Conservation (phyloP, 805 yeast species). For the Yamadazyma paraphyllophila region DNA sequence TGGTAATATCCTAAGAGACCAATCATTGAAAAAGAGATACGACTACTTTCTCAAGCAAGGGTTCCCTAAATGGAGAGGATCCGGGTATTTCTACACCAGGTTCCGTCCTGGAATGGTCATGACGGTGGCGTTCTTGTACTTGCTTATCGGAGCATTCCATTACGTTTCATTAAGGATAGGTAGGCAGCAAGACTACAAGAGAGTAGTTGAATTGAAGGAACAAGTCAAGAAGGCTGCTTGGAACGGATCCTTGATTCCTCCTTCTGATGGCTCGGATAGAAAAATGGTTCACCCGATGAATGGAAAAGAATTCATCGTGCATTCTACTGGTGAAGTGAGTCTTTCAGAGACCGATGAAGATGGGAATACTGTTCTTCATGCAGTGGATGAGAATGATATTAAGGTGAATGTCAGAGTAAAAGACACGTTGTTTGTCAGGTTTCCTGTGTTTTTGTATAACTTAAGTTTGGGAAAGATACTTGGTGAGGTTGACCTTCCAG, state of each 20-base stretch:
- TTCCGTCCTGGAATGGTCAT: conserved; percentile 65
- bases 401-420: conserved; percentile 44
- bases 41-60: conserved; percentile 83
- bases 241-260: conserved; percentile 48
- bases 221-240: conserved; percentile 56
- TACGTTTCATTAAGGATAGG: conserved; percentile 53
- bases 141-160: conserved; percentile 57
- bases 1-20: conserved; percentile 65
- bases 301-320: conserved; percentile 54
- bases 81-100: conserved; percentile 61
- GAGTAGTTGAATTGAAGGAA: conserved; percentile 50
- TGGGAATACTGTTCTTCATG: conserved; percentile 32
- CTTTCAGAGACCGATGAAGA: conserved; percentile 44
- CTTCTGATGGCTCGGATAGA: conserved; percentile 50
- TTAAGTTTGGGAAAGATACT: conserved; percentile 35
- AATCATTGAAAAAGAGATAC: conserved; percentile 60
- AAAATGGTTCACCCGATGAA: conserved; percentile 39
- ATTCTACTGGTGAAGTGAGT: conserved; percentile 56
- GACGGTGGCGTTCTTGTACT: conserved; percentile 49
- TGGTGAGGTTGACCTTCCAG: conserved; percentile 8
- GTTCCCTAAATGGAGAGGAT: conserved; percentile 78
- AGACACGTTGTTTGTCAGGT: conserved; percentile 45
- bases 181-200: conserved; percentile 53
- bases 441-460: conserved; percentile 48
- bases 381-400: conserved; percentile 48